Percentiles rank a stretch among this genome's conserved stretches.
These are phyloP conservation scores for Aphanomyces cochlioides DNA, from an alignment of 352 stramenopile genomes.

Conservation along the genomic window DNA sequence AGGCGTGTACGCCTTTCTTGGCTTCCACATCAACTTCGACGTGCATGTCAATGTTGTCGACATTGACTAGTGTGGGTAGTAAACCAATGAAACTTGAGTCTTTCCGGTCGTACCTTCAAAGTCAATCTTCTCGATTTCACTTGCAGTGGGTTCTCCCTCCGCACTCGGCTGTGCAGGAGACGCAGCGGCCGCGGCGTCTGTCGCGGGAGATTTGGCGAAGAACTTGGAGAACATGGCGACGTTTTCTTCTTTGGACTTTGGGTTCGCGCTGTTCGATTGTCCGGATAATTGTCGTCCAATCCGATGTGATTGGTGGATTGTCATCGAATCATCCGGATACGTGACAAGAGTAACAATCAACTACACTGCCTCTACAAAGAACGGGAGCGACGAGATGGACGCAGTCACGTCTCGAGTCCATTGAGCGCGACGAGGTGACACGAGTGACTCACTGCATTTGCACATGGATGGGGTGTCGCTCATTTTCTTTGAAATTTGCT, in stretches of 20 bases:
- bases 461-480: too few relatives aligned
- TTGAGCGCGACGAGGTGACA: too few relatives aligned
- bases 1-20: background rate
- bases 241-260: background rate
- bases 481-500: too few relatives aligned
- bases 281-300: too few relatives aligned
- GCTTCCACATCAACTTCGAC: slow-evolving; percentile 12
- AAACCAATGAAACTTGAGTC: background rate
- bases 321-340: too few relatives aligned
- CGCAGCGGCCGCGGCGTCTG: background rate
- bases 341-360: too few relatives aligned
- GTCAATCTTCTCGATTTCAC: slow-evolving; percentile 4
- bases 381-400: too few relatives aligned
- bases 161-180: background rate
- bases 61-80: slow-evolving; percentile 4
- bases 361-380: too few relatives aligned
- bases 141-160: background rate
- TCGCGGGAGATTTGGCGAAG: background rate
- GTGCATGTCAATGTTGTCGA: slow-evolving; percentile 24
- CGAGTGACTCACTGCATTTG: too few relatives aligned
- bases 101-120: background rate
- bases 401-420: too few relatives aligned
- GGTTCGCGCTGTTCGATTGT: too few relatives aligned
- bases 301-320: too few relatives aligned
- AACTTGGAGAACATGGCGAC: slow-evolving; percentile 12